Evolutionary conservation across 164 flowering plant species (phyloP), one percentile per base, ranked within the genome.

Genomic region (Litsea cubeba): DNA sequence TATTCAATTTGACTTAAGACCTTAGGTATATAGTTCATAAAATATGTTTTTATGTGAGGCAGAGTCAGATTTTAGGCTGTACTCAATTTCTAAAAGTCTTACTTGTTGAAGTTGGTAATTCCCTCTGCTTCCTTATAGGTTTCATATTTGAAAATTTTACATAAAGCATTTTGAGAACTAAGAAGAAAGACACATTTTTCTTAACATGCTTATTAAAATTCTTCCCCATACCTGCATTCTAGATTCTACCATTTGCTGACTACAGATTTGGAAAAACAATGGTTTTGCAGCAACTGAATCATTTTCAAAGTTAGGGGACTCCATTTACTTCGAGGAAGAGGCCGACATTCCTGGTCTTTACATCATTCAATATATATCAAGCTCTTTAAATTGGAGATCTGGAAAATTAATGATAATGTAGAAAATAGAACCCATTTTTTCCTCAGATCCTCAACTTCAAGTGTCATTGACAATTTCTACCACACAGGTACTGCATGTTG

Each of bases 231-330:
- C 46, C 46, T 5, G 46, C 46, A 40, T 40, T 40, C 46, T 40
- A 8, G 46, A 8, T 40, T 40, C 11, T 40, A 40, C 46, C 46
- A 40, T 40, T 40, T 40, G 46, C 10, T 40, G 46, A 40, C 46
- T 40, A 40, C 46, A 40, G 8, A 40, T 40, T 40, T 40, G 11
- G 46, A 40, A 54, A 54, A 63, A 50, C 49, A 69, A 24, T 73
- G 26, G 57, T 70, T 78, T 49, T 82, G 68, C 78, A 95, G 98
- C 91, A 78, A 89, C 91, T 72, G 99, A 95, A 74, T 93, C 98
- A 70, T 95, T 95, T 78, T 95, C 99, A 28, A 95, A 93, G 84
- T 81, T 95, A 69, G 98, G 98, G 79, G 99, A 95, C 79, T 93
- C 99, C 5, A 90, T 95, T 78, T 95, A 95, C 82, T 95, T 92